Evolutionary conservation across 1,284 basidiomycete genomes (phyloP), one percentile per base, ranked within the genome.

Genomic region (Melanopsichium pennsylvanicum): DNA sequence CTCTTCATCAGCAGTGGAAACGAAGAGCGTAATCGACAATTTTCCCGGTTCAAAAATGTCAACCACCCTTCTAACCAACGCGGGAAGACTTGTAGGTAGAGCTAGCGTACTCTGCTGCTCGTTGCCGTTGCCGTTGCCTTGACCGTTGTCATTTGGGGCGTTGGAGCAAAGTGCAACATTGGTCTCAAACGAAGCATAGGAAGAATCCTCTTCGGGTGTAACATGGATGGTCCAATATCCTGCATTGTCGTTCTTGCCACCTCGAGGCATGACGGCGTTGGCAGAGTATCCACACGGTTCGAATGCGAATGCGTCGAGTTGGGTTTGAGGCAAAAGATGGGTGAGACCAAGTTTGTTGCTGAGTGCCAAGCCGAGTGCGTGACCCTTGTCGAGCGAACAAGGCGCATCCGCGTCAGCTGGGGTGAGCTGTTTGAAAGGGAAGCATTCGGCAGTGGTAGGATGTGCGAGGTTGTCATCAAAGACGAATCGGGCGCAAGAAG

Each of bases 151-250:
- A n/a, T n/a, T n/a, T n/a, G 40, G 16, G 15, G 33, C 33, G 31
- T 58, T 63, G 58, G 66, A 70, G 29, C 82, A 82, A 19, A 94
- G 86, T 4, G 92, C 91, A n/a, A 97, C 88, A 82, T 99, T 99
- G 83, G 93, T 96, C 83, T 99, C 96, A 84, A 98, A 98, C 73
- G 90, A 92, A 43, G 96, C 96, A 82, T 96, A 99, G 41, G 92
- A 95, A 88, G 92, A 97, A 55, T 91, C 94, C 71, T 90, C 88
- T 82, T 98, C 96, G 27, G 96, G 96, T 0, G 96, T 99, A 47
- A 98, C 96, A 82, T 99, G 96, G 61, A 98, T 95, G 8, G 93
- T 98, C 82, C 93, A 97, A 84, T 98, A 98, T 16, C 78, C 79
- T 0, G 66, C 70, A 31, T 57, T 46, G 49, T 67, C 66, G n/a